These are phyloP conservation scores for Nidula microcarpa DNA, from an alignment of 768 basidiomycete genomes.

Conservation along the genomic window DNA sequence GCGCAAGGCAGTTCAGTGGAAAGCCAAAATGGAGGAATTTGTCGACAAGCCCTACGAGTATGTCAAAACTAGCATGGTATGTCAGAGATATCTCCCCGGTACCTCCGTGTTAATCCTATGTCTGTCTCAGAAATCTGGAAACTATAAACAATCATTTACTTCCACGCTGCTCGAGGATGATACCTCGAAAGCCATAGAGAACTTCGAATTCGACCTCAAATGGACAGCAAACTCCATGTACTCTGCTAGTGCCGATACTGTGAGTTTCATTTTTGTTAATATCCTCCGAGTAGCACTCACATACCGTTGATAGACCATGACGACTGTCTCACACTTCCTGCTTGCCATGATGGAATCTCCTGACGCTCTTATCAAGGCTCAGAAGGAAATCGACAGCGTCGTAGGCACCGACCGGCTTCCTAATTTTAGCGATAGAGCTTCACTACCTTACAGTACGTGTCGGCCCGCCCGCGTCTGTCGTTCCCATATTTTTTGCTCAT, in stretches of 20 bases:
- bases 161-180: slow-evolving; percentile 55
- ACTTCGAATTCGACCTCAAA: slow-evolving; percentile 66
- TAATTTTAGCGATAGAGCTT: slow-evolving; percentile 48
- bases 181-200: slow-evolving; percentile 26
- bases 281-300: background rate
- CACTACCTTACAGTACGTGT: slow-evolving; percentile 49
- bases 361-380: slow-evolving; percentile 12
- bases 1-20: slow-evolving; percentile 58
- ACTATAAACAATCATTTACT: slow-evolving; percentile 36
- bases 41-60: slow-evolving; percentile 61
- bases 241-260: slow-evolving; percentile 62
- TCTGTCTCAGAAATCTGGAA: slow-evolving; percentile 33
- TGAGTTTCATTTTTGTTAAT: slow-evolving; percentile 14
- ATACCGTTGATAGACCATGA: slow-evolving; percentile 40
- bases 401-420: slow-evolving; percentile 48
- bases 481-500: background rate
- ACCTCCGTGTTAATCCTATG: slow-evolving; percentile 4
- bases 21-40: slow-evolving; percentile 58
- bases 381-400: slow-evolving; percentile 21
- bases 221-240: slow-evolving; percentile 89
- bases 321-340: slow-evolving; percentile 55
- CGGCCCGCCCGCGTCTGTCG: background rate
- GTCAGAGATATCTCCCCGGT: slow-evolving; percentile 12
- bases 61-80: slow-evolving; percentile 55
- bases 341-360: slow-evolving; percentile 67